phyloP scores from a whole-genome alignment of 352 stramenopile species.

The Pythium aristosporum region DNA sequence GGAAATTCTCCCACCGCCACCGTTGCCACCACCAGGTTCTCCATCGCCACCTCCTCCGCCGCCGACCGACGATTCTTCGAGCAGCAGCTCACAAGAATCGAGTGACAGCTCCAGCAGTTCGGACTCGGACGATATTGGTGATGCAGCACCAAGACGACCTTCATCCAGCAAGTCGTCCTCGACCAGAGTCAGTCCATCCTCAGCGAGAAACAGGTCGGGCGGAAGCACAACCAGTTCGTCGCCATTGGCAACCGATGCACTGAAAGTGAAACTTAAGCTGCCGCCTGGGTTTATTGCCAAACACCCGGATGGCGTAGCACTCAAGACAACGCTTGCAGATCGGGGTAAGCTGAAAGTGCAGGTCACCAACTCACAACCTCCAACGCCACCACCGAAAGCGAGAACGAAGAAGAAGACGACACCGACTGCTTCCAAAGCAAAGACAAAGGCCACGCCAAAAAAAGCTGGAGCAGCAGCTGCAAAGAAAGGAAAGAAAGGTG shows the following conservation, averaged over 20 bases:
- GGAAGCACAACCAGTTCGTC: conserved; percentile 8
- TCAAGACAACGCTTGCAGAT: conserved; percentile 20
- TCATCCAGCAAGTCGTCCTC: conserved; percentile 18
- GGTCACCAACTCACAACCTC: conserved; percentile 38
- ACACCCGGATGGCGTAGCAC: conserved; percentile 21
- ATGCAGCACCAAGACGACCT: conserved; percentile 10
- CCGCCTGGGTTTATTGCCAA: conserved; percentile 31
- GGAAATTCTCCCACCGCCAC: conserved; percentile 3
- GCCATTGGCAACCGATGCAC: conserved; percentile 13
- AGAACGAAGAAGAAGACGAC: conserved; percentile 25
- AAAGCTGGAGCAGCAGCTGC: conserved; percentile 8
- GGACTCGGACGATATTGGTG: conserved; percentile 28
- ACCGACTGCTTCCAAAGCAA: not conserved
- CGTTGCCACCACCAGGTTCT: conserved; percentile 18
- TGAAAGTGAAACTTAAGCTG: conserved; percentile 32
- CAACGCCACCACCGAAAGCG: conserved; percentile 29
- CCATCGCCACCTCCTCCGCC: conserved; percentile 19
- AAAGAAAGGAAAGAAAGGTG: conserved; percentile 15
- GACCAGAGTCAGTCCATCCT: conserved; percentile 14
- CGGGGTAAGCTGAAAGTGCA: conserved; percentile 43
- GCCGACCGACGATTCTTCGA: conserved; percentile 23
- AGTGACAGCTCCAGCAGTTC: conserved; percentile 33
- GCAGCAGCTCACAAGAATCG: conserved; percentile 26
- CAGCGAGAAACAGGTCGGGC: conserved; percentile 22
- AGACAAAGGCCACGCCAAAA: conserved; percentile 13